phyloP scores from a whole-genome alignment of 495 filamentous ascomycete species.

The Penicillium malachiteum region DNA sequence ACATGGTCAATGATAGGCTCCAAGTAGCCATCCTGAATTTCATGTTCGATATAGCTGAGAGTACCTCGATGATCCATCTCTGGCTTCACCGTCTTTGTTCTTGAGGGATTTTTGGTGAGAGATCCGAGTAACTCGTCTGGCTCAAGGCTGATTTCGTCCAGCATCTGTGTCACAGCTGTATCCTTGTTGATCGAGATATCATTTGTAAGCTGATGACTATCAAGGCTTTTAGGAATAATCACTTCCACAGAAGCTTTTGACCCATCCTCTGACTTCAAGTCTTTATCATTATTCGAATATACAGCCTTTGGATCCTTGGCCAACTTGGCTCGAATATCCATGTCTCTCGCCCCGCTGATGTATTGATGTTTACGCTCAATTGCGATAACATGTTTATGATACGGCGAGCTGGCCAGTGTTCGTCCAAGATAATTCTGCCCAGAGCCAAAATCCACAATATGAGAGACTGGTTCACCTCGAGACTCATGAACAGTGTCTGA shows the following conservation, averaged over 20 bases:
- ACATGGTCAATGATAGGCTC: slow-evolving; percentile 74
- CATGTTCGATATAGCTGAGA: slow-evolving; percentile 53
- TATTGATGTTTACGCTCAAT: slow-evolving; percentile 86
- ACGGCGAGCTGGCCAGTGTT: slow-evolving; percentile 78
- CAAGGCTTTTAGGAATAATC: not conserved
- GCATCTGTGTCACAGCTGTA: slow-evolving; percentile 32
- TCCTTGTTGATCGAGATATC: slow-evolving; percentile 16
- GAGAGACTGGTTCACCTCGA: slow-evolving; percentile 60
- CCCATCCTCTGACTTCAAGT: slow-evolving; percentile 15
- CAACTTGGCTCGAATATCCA: slow-evolving; percentile 63
- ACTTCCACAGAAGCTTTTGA: slow-evolving; percentile 21
- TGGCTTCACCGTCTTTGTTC: slow-evolving; percentile 8
- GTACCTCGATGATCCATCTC: slow-evolving; percentile 28
- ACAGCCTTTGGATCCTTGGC: slow-evolving; percentile 64
- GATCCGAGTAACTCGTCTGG: slow-evolving; percentile 30
- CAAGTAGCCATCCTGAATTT: slow-evolving; percentile 63
- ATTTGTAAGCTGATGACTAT: not conserved
- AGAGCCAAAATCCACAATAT: slow-evolving; percentile 93
- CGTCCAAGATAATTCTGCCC: slow-evolving; percentile 95
- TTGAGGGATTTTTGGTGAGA: not conserved
- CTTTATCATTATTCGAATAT: slow-evolving; percentile 46
- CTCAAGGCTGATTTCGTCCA: slow-evolving; percentile 38
- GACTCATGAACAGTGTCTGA: slow-evolving; percentile 55
- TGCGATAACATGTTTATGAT: slow-evolving; percentile 82
- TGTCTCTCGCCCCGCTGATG: slow-evolving; percentile 78